Percentiles rank a stretch among this genome's conserved stretches.
Conservation (phyloP, 2,329 filamentous ascomycete genomes). For the Neonectria neomacrospora region DNA sequence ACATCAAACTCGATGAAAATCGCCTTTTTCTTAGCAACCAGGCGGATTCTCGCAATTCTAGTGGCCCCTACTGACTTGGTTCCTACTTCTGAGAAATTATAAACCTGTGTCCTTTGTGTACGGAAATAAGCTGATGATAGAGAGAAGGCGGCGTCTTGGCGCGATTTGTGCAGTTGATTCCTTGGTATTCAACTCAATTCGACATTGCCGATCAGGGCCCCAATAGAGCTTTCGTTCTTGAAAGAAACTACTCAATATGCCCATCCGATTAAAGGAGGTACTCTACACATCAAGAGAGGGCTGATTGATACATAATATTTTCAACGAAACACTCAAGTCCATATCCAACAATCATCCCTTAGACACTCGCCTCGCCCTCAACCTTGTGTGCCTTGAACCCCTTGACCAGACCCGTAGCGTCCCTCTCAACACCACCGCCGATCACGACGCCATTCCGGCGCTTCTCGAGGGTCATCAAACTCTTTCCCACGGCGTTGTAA, state of each 20-base stretch:
- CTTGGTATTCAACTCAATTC: too few relatives aligned
- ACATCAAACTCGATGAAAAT: too few relatives aligned
- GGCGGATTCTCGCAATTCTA: too few relatives aligned
- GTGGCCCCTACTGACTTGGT: too few relatives aligned
- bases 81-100: too few relatives aligned
- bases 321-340: neutral
- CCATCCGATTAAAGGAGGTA: neutral
- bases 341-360: neutral
- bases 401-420: conserved; percentile 54
- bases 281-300: neutral
- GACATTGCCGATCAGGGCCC: too few relatives aligned
- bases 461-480: conserved; percentile 51
- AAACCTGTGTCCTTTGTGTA: too few relatives aligned
- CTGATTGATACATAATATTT: neutral
- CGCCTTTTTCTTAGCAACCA: too few relatives aligned
- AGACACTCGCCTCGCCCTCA: neutral
- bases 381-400: conserved; percentile 35
- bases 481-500: conserved; percentile 55
- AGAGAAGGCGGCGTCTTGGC: too few relatives aligned
- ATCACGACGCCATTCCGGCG: conserved; percentile 54
- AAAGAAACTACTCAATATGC: neutral
- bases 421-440: conserved; percentile 56
- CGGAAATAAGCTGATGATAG: too few relatives aligned
- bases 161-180: too few relatives aligned
- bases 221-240: neutral